Base-by-base conservation (phyloP, 2,329 filamentous ascomycete genomes). In the Paecilomyces sp. region DNA sequence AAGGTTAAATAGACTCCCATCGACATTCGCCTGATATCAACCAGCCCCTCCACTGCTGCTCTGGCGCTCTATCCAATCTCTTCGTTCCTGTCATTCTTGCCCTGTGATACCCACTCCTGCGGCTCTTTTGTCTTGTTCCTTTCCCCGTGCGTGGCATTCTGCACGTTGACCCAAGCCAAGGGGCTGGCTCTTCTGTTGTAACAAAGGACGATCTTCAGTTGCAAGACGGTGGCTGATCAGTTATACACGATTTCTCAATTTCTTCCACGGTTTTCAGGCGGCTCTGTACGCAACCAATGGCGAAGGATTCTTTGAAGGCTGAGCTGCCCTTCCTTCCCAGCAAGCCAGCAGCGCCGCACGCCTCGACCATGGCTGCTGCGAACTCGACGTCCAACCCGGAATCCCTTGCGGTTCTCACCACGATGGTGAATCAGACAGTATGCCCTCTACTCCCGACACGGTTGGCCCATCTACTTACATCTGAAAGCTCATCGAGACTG, bases 401-500 rank as follows among this genome's bases (percentile, higher is more conserved):
- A 30, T 73, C 74, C n/a, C 67, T 77, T 15, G 68, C 67, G 51
- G 68, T 69, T 12, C 61, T 77, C 24, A 71, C 74, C 31, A 64
- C 70, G 24, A 67, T 69, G 62, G 66, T 75, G 57, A 74, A 77
- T 58, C 69, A 72, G 60, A 75, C 73, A 58, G 74, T 75, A 68
- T 58, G 60, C 50, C 25, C 56, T 56, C 15, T 55, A 36, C 41
- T 50, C 54, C 3, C 50, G 36, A 54, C 33, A 34, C 41, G 54
- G 41, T 59, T 64, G 51, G 63, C 54, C 31, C 31, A 31, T 28
- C 9, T 33, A 64, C 68, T 71, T 60, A 71, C 61, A 11, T 18
- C 51, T n/a, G 18, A 18, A 63, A 78, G 75, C 70, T 78, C 28
- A 67, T 77, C 58, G 75, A 77, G 34, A 76, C 73, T 12, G 75